phyloP scores from a whole-genome alignment of 257 asterid genomes.

The Solanum sejunctum region DNA sequence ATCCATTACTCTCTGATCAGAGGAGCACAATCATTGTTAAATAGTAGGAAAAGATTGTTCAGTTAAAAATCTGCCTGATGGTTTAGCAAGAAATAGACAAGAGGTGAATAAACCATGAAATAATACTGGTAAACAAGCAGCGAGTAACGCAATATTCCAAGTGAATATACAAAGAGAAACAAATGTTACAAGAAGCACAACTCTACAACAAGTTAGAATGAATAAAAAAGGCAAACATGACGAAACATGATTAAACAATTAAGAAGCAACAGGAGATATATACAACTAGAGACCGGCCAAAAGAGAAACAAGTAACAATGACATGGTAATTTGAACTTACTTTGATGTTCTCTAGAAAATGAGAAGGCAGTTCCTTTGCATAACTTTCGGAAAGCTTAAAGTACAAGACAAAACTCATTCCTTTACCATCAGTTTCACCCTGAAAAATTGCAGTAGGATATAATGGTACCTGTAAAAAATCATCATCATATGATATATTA shows the following conservation, averaged over 20 bases:
- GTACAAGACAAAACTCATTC: slow-evolving; percentile 36
- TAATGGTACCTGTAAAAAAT: slow-evolving; percentile 21
- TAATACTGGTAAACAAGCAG: neutral
- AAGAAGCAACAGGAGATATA: neutral
- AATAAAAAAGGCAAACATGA: neutral
- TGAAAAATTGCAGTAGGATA: slow-evolving; percentile 35
- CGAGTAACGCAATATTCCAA: neutral
- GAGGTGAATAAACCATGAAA: neutral
- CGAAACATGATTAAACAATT: neutral
- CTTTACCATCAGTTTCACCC: slow-evolving; percentile 39
- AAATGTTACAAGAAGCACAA: neutral
- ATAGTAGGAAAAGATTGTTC: neutral
- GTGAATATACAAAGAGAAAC: neutral
- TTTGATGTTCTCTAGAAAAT: slow-evolving; percentile 34
- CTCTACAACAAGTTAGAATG: neutral
- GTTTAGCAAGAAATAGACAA: neutral
- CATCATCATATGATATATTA: too few species aligned
- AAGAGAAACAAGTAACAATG: neutral
- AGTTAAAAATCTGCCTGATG: neutral
- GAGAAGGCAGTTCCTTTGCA: slow-evolving; percentile 28
- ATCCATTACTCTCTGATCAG: slow-evolving; percentile 51
- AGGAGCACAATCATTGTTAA: neutral
- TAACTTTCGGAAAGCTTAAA: slow-evolving; percentile 32
- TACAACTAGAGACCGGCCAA: neutral
- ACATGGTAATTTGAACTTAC: slow-evolving; percentile 11